Evolutionary conservation across 148 eudicot genomes (phyloP), one percentile per base, ranked within the genome.

Genomic region (Vaccinium darrowii): DNA sequence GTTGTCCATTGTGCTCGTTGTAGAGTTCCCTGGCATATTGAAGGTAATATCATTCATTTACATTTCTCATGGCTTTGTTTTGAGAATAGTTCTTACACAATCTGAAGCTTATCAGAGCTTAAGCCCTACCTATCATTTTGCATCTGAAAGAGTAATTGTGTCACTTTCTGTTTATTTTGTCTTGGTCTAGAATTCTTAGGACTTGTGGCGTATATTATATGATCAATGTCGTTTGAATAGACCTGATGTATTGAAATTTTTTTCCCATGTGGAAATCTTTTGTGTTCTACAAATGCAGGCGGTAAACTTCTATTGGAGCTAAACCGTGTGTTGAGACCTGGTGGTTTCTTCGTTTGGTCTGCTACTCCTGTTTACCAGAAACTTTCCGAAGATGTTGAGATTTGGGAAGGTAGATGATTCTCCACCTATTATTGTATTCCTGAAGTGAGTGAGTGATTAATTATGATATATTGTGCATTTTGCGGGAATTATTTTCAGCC

Each of bases 301-400:
- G 97, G 97, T 84, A 94, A 91, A 85, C 94, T 92, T 82, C 91
- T 94, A 12, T 87, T 94, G 84, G 97, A 94, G 84, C 90, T 94
- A 56, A 93, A 94, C 62, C 94, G 95, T 84, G 87, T 92, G 71
- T 60, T 94, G 88, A 88, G 97, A 57, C 95, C 97, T 87, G 97
- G 97, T 86, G 93, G 97, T 23, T 91, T 89, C 90, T 92, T 94
- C 85, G 90, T 94, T 50, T 94, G 97, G 97, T 92, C 95, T 76
- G 97, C 97, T 81, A 94, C 97, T 77, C 97, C 97, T 56, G 93
- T 94, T 81, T 94, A 94, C 88, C 91, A 90, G 65, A 90, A 89
- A 39, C 87, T 82, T 33, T 53, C 84, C 0, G 95, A 91, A 84
- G 85, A 91, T 84, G 90, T 84, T 79, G 97, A 79, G 75, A 92